phyloP scores from a whole-genome alignment of 768 basidiomycete genomes.

The Neoboletus brunneissimus region DNA sequence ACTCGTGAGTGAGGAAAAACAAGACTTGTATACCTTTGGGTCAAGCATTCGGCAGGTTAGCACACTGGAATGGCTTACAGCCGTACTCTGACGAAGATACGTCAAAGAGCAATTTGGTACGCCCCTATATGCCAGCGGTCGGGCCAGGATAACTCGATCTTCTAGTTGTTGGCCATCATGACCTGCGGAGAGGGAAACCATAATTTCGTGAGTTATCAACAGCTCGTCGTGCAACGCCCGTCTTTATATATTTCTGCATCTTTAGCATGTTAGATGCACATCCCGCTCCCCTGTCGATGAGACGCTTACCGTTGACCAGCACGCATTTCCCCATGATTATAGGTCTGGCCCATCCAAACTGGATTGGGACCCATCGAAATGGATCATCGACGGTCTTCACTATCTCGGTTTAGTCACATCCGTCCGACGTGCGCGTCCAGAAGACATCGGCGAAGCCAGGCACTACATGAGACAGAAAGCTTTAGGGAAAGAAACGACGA shows the following conservation, averaged over 20 bases:
- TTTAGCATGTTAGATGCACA: slow-evolving; percentile 7
- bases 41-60: neutral
- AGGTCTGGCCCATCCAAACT: slow-evolving; percentile 9
- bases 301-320: slow-evolving; percentile 4
- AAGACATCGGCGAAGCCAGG: slow-evolving; percentile 10
- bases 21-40: neutral
- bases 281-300: neutral
- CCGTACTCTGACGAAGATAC: slow-evolving; percentile 14
- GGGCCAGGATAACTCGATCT: neutral
- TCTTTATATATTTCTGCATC: neutral
- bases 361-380: slow-evolving; percentile 16
- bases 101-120: slow-evolving; percentile 10
- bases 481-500: neutral
- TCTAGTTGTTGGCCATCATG: slow-evolving; percentile 10
- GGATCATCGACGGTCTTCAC: slow-evolving; percentile 8
- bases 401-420: slow-evolving; percentile 6
- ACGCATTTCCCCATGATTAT: slow-evolving; percentile 15
- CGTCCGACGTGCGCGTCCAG: slow-evolving; percentile 2
- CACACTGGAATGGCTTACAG: slow-evolving; percentile 11
- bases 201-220: slow-evolving; percentile 8
- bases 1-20: slow-evolving; percentile 3
- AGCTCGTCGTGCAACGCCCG: too few relatives aligned
- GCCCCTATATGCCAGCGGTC: neutral
- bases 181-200: slow-evolving; percentile 14
- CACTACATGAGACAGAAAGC: slow-evolving; percentile 6